phyloP scores from a whole-genome alignment of 495 filamentous ascomycete genomes.

The Annulohypoxylon maeteangense region DNA sequence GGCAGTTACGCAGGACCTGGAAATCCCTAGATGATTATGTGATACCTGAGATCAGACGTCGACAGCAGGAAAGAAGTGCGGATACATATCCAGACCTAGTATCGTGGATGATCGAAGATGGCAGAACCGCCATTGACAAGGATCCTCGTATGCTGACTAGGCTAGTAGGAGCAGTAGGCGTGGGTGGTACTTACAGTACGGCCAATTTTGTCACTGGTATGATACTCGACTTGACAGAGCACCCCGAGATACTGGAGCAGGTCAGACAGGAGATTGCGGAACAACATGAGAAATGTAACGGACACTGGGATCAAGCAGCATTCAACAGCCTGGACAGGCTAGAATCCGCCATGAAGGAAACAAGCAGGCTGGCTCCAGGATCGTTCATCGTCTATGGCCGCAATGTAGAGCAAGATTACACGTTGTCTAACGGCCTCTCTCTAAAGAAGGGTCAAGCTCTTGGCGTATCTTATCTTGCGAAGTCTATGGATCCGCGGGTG shows the following conservation, averaged over 20 bases:
- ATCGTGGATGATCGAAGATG: background rate
- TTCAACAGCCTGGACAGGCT: background rate
- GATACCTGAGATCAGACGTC: too few relatives aligned
- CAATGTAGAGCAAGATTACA: background rate
- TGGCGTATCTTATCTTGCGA: background rate
- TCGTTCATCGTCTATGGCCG: background rate
- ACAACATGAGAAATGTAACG: background rate
- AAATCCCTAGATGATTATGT: too few relatives aligned
- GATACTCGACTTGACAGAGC: background rate
- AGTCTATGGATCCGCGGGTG: background rate
- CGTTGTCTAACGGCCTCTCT: background rate
- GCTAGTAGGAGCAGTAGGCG: background rate
- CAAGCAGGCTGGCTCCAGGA: background rate
- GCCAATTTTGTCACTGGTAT: background rate
- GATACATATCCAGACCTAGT: background rate
- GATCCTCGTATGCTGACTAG: background rate
- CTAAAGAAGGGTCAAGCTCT: background rate
- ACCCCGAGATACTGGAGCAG: background rate
- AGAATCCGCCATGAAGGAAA: background rate
- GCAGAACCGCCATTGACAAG: background rate
- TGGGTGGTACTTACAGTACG: background rate
- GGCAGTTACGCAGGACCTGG: too few relatives aligned
- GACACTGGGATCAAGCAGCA: background rate
- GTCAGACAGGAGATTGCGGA: background rate
- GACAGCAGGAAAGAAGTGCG: too few relatives aligned